Evolutionary conservation across 2,329 filamentous ascomycete species (phyloP).

Genomic region (Fusarium pilosicola): DNA sequence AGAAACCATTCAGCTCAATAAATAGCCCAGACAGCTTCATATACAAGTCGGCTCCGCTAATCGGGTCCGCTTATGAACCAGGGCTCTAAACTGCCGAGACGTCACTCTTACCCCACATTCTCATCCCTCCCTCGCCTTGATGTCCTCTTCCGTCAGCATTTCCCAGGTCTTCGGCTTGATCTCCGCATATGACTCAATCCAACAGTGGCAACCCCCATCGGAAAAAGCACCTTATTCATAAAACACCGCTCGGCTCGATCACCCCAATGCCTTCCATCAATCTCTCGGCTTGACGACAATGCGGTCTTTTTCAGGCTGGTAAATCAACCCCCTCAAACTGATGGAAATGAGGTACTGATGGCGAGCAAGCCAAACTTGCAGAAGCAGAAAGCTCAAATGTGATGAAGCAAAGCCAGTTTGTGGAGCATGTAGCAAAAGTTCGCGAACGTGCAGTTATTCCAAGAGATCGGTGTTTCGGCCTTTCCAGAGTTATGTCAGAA

Average conservation of each 20-base stretch:
- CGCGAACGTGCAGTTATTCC: conserved; percentile 25
- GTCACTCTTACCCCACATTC: conserved; percentile 32
- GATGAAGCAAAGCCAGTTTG: conserved; percentile 39
- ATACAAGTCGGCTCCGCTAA: conserved; percentile 1
- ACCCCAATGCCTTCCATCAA: neutral
- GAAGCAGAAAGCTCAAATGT: conserved; percentile 43
- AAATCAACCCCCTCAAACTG: neutral
- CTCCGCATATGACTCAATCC: neutral
- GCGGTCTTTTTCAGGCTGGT: conserved; percentile 42
- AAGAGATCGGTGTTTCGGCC: conserved; percentile 33
- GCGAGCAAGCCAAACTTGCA: conserved; percentile 30
- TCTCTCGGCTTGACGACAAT: neutral
- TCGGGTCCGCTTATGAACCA: conserved; percentile 8
- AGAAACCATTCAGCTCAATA: neutral
- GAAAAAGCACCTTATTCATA: neutral
- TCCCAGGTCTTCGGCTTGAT: neutral
- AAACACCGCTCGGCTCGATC: neutral
- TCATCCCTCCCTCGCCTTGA: conserved; percentile 20
- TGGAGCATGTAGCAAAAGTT: conserved; percentile 32
- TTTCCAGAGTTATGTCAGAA: neutral
- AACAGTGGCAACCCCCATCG: neutral
- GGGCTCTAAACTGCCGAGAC: neutral
- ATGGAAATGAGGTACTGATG: neutral
- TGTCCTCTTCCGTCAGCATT: neutral
- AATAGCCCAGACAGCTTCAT: neutral